A percentile compares a stretch with the other conserved stretches of the same genome.
Conservation (phyloP, 2,329 filamentous ascomycete species). For the Microsporum audouinii region DNA sequence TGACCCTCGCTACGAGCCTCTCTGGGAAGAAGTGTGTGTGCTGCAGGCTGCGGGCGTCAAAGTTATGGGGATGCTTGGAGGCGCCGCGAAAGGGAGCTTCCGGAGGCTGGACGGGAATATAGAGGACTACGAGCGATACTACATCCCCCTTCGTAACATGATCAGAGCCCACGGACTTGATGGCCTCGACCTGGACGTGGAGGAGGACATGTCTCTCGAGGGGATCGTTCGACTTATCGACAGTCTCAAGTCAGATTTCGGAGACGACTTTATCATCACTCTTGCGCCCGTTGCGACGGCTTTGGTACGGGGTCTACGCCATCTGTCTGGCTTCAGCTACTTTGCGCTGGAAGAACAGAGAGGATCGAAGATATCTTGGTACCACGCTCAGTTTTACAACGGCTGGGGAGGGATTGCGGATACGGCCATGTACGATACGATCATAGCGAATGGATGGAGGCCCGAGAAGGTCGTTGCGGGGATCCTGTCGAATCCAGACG, state of each 20-base stretch:
- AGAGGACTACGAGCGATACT: constrained; percentile 60
- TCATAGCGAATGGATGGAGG: constrained; percentile 51
- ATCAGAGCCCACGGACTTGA: constrained; percentile 52
- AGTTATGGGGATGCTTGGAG: constrained; percentile 77
- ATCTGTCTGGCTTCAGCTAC: constrained; percentile 75
- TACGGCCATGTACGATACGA: constrained; percentile 32
- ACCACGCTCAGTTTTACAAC: constrained; percentile 89
- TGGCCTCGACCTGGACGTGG: constrained; percentile 67
- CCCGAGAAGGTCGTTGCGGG: constrained; percentile 66
- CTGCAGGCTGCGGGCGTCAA: constrained; percentile 65
- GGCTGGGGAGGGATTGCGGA: constrained; percentile 63
- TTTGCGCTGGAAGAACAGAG: constrained; percentile 57
- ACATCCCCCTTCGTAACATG: constrained; percentile 55
- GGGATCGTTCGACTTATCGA: constrained; percentile 58
- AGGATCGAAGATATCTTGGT: constrained; percentile 62
- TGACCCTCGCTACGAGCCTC: constrained; percentile 53
- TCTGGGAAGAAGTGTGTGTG: constrained; percentile 67
- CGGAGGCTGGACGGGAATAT: constrained; percentile 47
- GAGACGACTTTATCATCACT: constrained; percentile 58
- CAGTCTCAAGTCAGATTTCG: constrained; percentile 45
- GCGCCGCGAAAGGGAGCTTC: constrained; percentile 67
- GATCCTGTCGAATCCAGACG: constrained; percentile 64
- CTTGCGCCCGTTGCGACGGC: constrained; percentile 73
- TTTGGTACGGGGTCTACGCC: constrained; percentile 45
- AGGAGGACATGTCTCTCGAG: constrained; percentile 59